These are phyloP conservation scores for Globisporangium spiculum DNA, from an alignment of 352 stramenopile genomes.

Conservation along the genomic window DNA sequence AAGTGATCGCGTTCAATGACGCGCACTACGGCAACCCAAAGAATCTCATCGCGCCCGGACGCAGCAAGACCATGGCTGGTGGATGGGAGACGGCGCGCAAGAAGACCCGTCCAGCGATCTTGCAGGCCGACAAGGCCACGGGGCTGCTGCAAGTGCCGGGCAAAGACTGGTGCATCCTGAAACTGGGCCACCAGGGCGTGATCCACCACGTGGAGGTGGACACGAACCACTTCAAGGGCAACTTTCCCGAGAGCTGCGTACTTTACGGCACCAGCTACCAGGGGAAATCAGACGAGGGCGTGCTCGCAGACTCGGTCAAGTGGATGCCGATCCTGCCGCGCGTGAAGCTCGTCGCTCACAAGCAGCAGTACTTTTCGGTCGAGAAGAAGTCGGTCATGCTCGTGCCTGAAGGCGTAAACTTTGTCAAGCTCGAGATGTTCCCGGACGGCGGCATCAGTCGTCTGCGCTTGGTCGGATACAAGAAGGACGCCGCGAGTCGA, in stretches of 20 bases:
- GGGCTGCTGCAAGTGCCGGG: slow-evolving; percentile 65
- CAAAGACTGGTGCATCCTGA: slow-evolving; percentile 92
- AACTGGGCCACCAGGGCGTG: slow-evolving; percentile 78
- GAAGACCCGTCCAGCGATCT: slow-evolving; percentile 71
- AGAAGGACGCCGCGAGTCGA: slow-evolving; percentile 35
- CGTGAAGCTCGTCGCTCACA: slow-evolving; percentile 84
- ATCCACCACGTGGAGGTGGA: slow-evolving; percentile 84
- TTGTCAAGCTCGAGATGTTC: slow-evolving; percentile 93
- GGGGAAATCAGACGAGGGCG: slow-evolving; percentile 27
- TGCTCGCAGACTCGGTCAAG: slow-evolving; percentile 37
- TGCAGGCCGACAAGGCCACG: slow-evolving; percentile 41
- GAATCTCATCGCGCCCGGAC: slow-evolving; percentile 85
- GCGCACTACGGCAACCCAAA: slow-evolving; percentile 94
- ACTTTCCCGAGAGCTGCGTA: slow-evolving; percentile 91
- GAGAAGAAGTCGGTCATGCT: slow-evolving; percentile 53
- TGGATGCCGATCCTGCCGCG: slow-evolving; percentile 88
- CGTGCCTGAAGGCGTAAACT: slow-evolving; percentile 72
- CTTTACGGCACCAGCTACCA: slow-evolving; percentile 72
- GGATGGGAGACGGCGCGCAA: slow-evolving; percentile 95
- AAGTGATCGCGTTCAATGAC: slow-evolving; percentile 90
- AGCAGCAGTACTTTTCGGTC: slow-evolving; percentile 85
- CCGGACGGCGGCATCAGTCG: slow-evolving; percentile 92
- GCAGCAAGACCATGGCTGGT: slow-evolving; percentile 91
- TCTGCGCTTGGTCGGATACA: slow-evolving; percentile 82
- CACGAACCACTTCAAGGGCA: slow-evolving; percentile 95